Evolutionary conservation across 495 filamentous ascomycete species (phyloP), one percentile per base, ranked within the genome.

Genomic region (Xylaria venustula): DNA sequence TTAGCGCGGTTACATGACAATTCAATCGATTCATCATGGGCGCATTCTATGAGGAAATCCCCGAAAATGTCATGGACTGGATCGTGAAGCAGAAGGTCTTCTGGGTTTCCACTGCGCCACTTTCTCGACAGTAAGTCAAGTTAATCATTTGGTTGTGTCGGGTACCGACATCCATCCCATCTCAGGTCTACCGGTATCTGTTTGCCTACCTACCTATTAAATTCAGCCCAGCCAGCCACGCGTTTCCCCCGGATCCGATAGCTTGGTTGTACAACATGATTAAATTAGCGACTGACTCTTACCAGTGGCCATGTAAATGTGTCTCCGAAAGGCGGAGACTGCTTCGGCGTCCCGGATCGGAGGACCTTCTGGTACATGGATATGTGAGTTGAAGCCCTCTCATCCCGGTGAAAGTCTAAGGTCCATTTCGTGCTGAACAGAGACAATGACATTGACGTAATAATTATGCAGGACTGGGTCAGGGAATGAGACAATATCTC

Each of bases 291-390:
- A 45, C 57, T 60, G 26, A 60, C 15, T 26, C n/a, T 22, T 5
- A 32, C 49, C 3, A 63, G 75, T 2, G 78, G 77, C 0, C 79
- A 82, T 58, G 71, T 91, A 67, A 91, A 90, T 64, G 65, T 90
- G 47, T 91, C 88, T 0, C 88, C 88, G 40, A 90, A 91, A 70
- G 87, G 88, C 26, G 64, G 60, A 3, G 76, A 75, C 20, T 84
- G 82, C 7, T 88, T 91, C 57, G 79, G 85, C 4, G 71, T 91
- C 49, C 73, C 88, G 41, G 71, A 79, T 54, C 71, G 77, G 15
- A 85, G 81, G 51, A 78, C 77, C 7, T 87, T 84, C 41, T 89
- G 85, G 65, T 93, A 91, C 64, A 63, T 92, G 40, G 90, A 93
- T 59, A 77, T 84, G 58, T 61, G 25, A 30, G 58, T 19, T n/a